Conservation (phyloP, 169 alveolate genomes). For the Babesia ovis region DNA sequence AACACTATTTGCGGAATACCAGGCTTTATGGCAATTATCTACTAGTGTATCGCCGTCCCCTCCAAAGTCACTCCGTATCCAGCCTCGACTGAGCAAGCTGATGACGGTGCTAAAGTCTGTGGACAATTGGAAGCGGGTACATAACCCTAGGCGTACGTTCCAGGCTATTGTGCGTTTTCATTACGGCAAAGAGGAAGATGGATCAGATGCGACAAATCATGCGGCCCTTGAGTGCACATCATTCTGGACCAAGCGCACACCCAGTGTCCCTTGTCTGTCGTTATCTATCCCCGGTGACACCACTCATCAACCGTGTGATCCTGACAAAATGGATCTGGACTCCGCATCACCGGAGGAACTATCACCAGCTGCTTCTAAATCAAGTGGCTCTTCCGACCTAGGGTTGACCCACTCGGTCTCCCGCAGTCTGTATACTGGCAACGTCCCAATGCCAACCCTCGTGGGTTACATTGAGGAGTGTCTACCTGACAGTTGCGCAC, state of each 20-base stretch:
- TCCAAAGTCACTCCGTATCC: not conserved
- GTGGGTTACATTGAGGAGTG: conserved; percentile 45
- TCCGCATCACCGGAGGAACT: not conserved
- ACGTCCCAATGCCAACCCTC: conserved; percentile 20
- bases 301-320: not conserved
- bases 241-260: conserved; percentile 45
- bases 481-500: conserved; percentile 14
- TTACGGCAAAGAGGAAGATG: not conserved
- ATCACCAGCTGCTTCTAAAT: not conserved
- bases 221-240: conserved; percentile 3
- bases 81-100: conserved; percentile 1
- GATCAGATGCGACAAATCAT: not conserved
- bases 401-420: not conserved
- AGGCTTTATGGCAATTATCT: not conserved
- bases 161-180: conserved; percentile 40
- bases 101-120: conserved; percentile 27
- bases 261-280: not conserved
- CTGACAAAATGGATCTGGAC: not conserved
- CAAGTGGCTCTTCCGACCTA: not conserved
- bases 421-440: conserved; percentile 42
- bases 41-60: not conserved
- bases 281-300: not conserved
- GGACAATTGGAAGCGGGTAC: conserved; percentile 37
- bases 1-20: not conserved
- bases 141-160: conserved; percentile 30